Evolutionary conservation across 345 rosid genomes (phyloP), one percentile per base, ranked within the genome.

Genomic region (Hibiscus syriacus): DNA sequence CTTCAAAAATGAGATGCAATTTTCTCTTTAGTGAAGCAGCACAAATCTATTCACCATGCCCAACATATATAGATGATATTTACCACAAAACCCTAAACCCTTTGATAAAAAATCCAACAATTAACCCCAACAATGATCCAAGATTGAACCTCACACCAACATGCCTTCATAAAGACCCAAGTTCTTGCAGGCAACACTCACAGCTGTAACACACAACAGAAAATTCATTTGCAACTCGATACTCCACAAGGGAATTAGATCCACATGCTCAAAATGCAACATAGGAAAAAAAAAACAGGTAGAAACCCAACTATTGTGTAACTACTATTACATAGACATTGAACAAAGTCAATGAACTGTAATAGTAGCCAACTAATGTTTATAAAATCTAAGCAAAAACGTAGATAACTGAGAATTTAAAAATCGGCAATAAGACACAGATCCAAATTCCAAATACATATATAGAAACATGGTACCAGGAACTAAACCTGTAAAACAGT

Each of bases 111-210:
- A 72, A 78, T 3, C n/a, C n/a, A n/a, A 45, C 49, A 45, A 57
- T 64, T 73, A 72, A 79, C 73, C 70, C 69, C 70, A 59, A 77
- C n/a, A n/a, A n/a, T 70, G 79, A 59, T 69, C 80, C 72, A 70
- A 76, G 73, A 80, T 63, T 36, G 79, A 76, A 84, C 71, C n/a
- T 77, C 76, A 83, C 65, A 53, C n/a, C n/a, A 69, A 76, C 74
- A 81, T 82, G 86, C 83, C 84, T 79, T 81, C 83, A 71, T 80
- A 82, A 78, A 80, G 81, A 87, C 87, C 81, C 80, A 87, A 84
- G 86, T 86, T 80, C 80, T 83, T 87, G 86, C 70, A 85, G 85
- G 83, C 83, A 87, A 79, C 75, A 79, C 59, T 78, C 80, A 72
- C 55, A 85, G 87, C 84, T 84, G 89, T 82, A 77, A 84, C 77